phyloP scores from a whole-genome alignment of 495 filamentous ascomycete genomes.

The Penicillium diatomitis region DNA sequence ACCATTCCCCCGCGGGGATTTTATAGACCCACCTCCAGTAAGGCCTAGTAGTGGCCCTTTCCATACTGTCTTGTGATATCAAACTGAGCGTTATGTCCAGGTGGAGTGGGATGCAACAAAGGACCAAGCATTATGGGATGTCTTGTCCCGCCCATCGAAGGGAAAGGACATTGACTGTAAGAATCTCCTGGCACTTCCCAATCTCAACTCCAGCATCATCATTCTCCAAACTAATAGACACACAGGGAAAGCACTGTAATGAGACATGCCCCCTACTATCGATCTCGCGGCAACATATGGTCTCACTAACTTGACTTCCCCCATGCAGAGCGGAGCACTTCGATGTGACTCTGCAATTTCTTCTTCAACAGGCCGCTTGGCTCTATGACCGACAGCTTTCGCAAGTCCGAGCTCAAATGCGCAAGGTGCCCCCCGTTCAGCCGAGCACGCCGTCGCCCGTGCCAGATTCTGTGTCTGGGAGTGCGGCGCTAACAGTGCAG shows the following conservation, averaged over 20 bases:
- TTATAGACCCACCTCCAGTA: conserved; percentile 83
- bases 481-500: conserved; percentile 43
- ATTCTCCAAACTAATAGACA: neutral
- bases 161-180: conserved; percentile 77
- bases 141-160: conserved; percentile 66
- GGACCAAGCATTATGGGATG: conserved; percentile 82
- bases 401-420: conserved; percentile 84
- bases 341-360: conserved; percentile 73
- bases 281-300: too few species aligned
- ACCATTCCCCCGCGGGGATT: conserved; percentile 77
- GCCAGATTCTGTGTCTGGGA: conserved; percentile 41
- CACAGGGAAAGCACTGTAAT: conserved; percentile 75
- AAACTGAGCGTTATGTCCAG: conserved; percentile 18
- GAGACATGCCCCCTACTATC: conserved; percentile 8
- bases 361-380: conserved; percentile 91
- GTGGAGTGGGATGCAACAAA: conserved; percentile 70
- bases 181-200: conserved; percentile 4
- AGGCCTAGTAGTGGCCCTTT: conserved; percentile 8
- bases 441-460: conserved; percentile 37
- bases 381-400: conserved; percentile 85
- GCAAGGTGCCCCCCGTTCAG: conserved; percentile 52
- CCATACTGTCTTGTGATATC: too few species aligned
- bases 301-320: conserved; percentile 3
- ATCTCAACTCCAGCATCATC: neutral
- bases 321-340: conserved; percentile 47